phyloP scores from a whole-genome alignment of 768 basidiomycete genomes.

The Trametes cinnabarina region DNA sequence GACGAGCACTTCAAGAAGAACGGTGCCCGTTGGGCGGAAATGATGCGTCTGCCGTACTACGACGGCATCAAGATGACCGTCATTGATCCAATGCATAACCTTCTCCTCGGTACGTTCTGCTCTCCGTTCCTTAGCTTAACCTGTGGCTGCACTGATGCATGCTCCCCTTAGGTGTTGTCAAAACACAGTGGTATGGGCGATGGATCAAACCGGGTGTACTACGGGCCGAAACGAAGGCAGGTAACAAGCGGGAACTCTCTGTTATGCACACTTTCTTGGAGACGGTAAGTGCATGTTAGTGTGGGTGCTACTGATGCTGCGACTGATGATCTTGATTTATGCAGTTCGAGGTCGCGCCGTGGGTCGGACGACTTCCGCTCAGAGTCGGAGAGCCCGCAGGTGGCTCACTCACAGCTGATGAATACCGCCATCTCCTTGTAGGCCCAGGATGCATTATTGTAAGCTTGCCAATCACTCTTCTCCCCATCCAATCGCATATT shows the following conservation, averaged over 20 bases:
- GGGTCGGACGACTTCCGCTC: neutral
- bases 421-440: neutral
- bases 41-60: neutral
- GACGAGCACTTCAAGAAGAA: neutral
- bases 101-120: neutral
- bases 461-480: neutral
- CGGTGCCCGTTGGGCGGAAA: neutral
- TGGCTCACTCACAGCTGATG: neutral
- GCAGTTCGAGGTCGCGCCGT: neutral
- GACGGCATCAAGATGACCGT: neutral
- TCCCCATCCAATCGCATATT: too few species aligned
- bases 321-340: neutral
- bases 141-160: neutral
- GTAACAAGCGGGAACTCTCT: neutral
- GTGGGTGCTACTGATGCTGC: neutral
- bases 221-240: neutral
- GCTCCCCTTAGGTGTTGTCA: neutral
- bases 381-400: neutral
- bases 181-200: neutral
- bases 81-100: constrained; percentile 1
- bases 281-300: neutral
- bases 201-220: neutral
- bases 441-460: neutral
- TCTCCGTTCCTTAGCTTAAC: neutral
- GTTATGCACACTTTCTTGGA: neutral